Conservation (phyloP, 2,329 filamentous ascomycete genomes). For the Phialemonium atrogriseum region DNA sequence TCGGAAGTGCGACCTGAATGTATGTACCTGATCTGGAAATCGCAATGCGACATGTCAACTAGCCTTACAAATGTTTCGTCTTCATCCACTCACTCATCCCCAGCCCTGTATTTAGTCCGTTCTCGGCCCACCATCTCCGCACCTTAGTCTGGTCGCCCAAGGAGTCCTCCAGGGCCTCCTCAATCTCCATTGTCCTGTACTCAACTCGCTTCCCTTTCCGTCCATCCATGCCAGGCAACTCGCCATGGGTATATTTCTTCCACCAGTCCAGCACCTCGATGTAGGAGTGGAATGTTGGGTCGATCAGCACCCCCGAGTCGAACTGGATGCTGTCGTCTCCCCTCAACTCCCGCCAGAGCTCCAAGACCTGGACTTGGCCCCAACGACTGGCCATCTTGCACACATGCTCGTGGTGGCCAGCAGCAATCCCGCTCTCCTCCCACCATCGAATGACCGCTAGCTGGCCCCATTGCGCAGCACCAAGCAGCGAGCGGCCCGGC, state of each 20-base stretch:
- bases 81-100: slow-evolving; percentile 88
- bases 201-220: slow-evolving; percentile 64
- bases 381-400: slow-evolving; percentile 78
- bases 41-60: background rate
- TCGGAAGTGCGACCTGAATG: too few species aligned
- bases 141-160: slow-evolving; percentile 64
- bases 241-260: slow-evolving; percentile 58
- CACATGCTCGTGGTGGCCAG: slow-evolving; percentile 72
- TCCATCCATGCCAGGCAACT: slow-evolving; percentile 45
- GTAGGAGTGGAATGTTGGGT: slow-evolving; percentile 80
- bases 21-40: too few species aligned
- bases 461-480: slow-evolving; percentile 76
- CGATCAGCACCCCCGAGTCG: slow-evolving; percentile 49
- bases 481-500: slow-evolving; percentile 75
- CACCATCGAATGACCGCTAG: slow-evolving; percentile 78
- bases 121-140: slow-evolving; percentile 78
- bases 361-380: slow-evolving; percentile 75
- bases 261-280: slow-evolving; percentile 87
- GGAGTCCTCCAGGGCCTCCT: slow-evolving; percentile 87
- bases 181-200: slow-evolving; percentile 92
- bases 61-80: slow-evolving; percentile 55
- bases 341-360: slow-evolving; percentile 70
- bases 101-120: slow-evolving; percentile 72
- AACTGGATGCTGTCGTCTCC: slow-evolving; percentile 43
- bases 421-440: slow-evolving; percentile 72